Percentiles rank a stretch among this genome's conserved stretches.
Conservation (phyloP, 2,329 filamentous ascomycete species). For the Colletotrichum noveboracense region DNA sequence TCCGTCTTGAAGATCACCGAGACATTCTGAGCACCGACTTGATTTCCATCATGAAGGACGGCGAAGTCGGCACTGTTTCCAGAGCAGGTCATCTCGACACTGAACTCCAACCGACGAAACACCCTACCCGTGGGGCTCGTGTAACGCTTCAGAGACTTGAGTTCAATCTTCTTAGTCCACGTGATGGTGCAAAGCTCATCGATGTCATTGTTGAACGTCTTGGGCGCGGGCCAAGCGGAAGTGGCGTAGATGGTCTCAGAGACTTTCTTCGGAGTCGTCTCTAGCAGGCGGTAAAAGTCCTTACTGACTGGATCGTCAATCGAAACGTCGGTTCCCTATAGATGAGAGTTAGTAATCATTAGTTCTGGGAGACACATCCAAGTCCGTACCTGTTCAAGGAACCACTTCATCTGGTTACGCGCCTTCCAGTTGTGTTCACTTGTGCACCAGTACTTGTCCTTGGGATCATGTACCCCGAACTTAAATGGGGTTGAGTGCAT, state of each 20-base stretch:
- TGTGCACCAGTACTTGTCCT: slow-evolving; percentile 22
- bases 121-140: slow-evolving; percentile 18
- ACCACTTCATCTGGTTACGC: slow-evolving; percentile 31
- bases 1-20: slow-evolving; percentile 22
- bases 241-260: slow-evolving; percentile 8
- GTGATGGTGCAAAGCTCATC: slow-evolving; percentile 21
- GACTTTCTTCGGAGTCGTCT: neutral
- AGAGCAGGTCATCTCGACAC: slow-evolving; percentile 25
- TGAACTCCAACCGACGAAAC: neutral
- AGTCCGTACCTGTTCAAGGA: slow-evolving; percentile 25
- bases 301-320: neutral
- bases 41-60: slow-evolving; percentile 10
- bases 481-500: neutral
- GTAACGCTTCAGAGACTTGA: slow-evolving; percentile 7
- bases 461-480: neutral
- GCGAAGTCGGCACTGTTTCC: slow-evolving; percentile 27
- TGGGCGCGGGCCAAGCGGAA: neutral
- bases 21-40: slow-evolving; percentile 23
- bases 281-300: fast-evolving
- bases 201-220: fast-evolving
- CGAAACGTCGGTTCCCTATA: neutral
- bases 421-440: neutral
- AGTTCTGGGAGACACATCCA: too few species aligned
- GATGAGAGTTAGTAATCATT: neutral
- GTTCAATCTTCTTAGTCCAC: slow-evolving; percentile 18